These are phyloP conservation scores for Alternaria viburni DNA, from an alignment of 2,329 filamentous ascomycete genomes.

Conservation along the genomic window DNA sequence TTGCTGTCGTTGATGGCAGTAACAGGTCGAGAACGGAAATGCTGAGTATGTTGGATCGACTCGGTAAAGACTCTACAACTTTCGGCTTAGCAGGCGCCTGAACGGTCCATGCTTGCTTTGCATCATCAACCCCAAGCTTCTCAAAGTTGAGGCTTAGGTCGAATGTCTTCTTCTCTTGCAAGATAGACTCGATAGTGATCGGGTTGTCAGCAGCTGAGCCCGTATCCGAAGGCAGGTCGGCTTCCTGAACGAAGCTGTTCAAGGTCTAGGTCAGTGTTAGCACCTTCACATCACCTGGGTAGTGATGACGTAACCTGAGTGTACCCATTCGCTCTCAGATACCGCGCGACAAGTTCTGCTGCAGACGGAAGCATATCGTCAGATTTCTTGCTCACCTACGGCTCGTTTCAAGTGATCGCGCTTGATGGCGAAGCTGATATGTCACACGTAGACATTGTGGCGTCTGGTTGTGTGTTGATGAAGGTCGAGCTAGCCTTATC, in stretches of 20 bases:
- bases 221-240: slow-evolving; percentile 59
- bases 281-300: background rate
- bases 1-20: slow-evolving; percentile 14
- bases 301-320: slow-evolving; percentile 42
- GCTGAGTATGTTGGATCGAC: slow-evolving; percentile 61
- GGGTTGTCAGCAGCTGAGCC: slow-evolving; percentile 52
- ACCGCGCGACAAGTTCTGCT: slow-evolving; percentile 51
- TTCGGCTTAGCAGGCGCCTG: slow-evolving; percentile 56
- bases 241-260: slow-evolving; percentile 63
- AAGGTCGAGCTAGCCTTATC: slow-evolving; percentile 12
- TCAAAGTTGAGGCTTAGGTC: slow-evolving; percentile 64
- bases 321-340: slow-evolving; percentile 50
- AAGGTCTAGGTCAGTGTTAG: slow-evolving; percentile 56
- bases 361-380: slow-evolving; percentile 46
- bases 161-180: slow-evolving; percentile 66
- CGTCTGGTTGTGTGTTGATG: background rate
- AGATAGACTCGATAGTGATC: slow-evolving; percentile 64
- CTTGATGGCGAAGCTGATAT: background rate
- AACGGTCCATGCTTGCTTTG: slow-evolving; percentile 52
- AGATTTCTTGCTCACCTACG: too few relatives aligned
- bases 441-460: background rate
- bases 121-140: slow-evolving; percentile 57
- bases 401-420: background rate
- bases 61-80: slow-evolving; percentile 52
- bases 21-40: slow-evolving; percentile 53